Percentiles rank a stretch among this genome's conserved stretches.
Evolutionary conservation across 345 rosid genomes (phyloP).

Genomic region (Salix purpurea): DNA sequence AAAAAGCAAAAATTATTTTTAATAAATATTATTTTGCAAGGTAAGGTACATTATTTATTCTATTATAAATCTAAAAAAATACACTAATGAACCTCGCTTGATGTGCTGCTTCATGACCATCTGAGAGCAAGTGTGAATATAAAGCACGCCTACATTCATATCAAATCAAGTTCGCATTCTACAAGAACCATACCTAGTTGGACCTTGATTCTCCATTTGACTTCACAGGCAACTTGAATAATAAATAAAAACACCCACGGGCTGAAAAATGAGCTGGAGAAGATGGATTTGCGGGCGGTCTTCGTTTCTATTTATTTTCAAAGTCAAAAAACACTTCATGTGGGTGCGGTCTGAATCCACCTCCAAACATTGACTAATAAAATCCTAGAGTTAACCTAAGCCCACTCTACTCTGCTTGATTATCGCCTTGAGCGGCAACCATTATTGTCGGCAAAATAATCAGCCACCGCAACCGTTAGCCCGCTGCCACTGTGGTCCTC

Average conservation of each 20-base stretch:
- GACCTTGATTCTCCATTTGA: conserved; percentile 15
- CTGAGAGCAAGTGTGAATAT: not conserved
- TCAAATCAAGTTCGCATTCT: conserved; percentile 5
- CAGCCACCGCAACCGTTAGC: not conserved
- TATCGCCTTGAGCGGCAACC: not conserved
- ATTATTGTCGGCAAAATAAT: not conserved
- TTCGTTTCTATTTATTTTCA: not conserved
- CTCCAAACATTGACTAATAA: not conserved
- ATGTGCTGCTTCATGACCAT: not conserved
- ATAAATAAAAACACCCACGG: not conserved
- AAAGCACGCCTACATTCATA: not conserved
- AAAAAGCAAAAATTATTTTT: too few relatives aligned
- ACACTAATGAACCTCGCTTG: not conserved
- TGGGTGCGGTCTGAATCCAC: not conserved
- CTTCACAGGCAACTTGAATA: not conserved
- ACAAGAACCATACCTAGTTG: not conserved
- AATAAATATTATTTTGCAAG: too few relatives aligned
- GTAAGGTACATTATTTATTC: too few relatives aligned
- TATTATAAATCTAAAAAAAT: not conserved
- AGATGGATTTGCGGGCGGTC: not conserved
- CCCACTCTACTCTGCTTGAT: not conserved
- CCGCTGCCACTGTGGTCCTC: not conserved
- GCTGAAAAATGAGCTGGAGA: not conserved
- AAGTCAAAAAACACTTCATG: not conserved
- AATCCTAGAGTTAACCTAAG: not conserved